Conservation (phyloP, 1,284 basidiomycete species). For the Ustilago esculenta region DNA sequence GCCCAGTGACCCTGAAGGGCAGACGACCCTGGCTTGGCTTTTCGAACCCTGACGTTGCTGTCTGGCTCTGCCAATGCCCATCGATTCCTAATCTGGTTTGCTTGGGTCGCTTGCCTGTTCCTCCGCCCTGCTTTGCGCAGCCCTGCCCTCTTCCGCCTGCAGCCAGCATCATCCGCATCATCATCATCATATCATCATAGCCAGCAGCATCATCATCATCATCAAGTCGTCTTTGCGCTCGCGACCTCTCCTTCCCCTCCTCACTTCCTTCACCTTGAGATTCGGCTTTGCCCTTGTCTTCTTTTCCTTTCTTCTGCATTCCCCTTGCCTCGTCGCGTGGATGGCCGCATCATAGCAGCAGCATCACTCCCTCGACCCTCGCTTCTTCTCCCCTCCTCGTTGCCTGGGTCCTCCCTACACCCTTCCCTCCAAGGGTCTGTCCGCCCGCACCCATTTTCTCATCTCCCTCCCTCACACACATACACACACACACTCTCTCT, state of each 20-base stretch:
- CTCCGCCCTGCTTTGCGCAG: neutral
- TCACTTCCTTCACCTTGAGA: too few species aligned
- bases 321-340: neutral
- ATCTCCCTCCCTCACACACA: too few species aligned
- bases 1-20: too few species aligned
- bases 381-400: neutral
- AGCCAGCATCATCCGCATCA: neutral
- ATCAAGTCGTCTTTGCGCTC: neutral
- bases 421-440: neutral
- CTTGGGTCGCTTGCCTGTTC: neutral
- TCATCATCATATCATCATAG: neutral
- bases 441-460: constrained; percentile 5
- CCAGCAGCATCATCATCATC: neutral
- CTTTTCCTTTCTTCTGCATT: neutral
- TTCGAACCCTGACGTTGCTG: neutral
- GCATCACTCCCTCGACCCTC: neutral
- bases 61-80: neutral
- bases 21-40: too few species aligned
- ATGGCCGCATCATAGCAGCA: constrained; percentile 30
- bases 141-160: too few species aligned
- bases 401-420: constrained; percentile 17
- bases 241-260: neutral
- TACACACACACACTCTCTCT: too few species aligned
- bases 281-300: neutral
- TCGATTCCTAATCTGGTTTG: neutral